Base-by-base conservation (phyloP, 768 basidiomycete genomes). In the Albatrellus ellisii region DNA sequence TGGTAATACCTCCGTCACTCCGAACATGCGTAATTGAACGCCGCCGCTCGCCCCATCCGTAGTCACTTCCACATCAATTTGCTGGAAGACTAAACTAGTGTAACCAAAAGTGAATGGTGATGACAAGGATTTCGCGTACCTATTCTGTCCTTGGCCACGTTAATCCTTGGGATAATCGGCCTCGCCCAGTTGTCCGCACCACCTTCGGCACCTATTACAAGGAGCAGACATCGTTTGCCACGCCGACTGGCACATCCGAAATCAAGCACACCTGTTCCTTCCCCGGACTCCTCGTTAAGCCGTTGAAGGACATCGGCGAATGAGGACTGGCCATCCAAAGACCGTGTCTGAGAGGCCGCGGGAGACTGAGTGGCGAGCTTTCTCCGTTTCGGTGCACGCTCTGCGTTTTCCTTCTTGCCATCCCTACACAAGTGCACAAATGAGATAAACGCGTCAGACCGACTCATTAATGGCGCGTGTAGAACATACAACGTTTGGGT, bases 1-100 rank as follows among this genome's bases (percentile, higher is more conserved):
- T 10, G 26, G 7, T 9, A 47, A 9, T 39, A 85, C 90, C 67
- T 91, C 69, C 2, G 90, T 97, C 6, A 97, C 84, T 27, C 95
- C 95, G 58, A 80, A 98, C 67, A 97, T 77, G 38, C 90, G 70
- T 12, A 77, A 52, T 42, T 62, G 59, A 4, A 76, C 61, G 9
- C 51, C 61, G 7, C 68, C 65, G 2, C 62, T 61, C 3, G 56
- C 57, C 6, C 54, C 54, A 25, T 72, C 70, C 4, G 62, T 62
- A 10, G 78, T 69, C 43, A 79, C 72, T 49, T 94, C 89, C 6
- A 98, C 70, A 49, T 98, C 95, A 45, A 94, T 92, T 60, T 98
- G 95, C 58, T 99, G 95, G 53, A 98, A 98, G 14, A 84, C 89
- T 92, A 45, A 8, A 26, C 4, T 20, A 7, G 6, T 20, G 11